Conservation (phyloP, 257 asterid genomes). For the Solanum pinnatisectum region DNA sequence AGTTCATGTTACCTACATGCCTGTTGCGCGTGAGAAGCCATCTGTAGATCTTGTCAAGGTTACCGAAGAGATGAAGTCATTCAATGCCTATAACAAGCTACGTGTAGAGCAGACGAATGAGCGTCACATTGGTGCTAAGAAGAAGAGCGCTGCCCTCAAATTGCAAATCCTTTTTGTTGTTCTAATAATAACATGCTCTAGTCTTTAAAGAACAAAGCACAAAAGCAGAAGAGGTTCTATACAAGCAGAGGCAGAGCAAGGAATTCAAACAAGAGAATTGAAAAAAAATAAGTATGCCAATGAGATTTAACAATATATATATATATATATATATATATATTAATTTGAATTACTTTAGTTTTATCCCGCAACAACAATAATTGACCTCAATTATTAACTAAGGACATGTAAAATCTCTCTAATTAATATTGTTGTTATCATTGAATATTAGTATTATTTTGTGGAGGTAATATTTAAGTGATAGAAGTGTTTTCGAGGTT, state of each 20-base stretch:
- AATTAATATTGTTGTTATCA: too few species aligned
- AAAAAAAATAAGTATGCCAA: background rate
- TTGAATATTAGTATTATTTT: too few species aligned
- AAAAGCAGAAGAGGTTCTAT: background rate
- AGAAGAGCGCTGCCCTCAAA: background rate
- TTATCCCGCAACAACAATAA: background rate
- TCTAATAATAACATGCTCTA: background rate
- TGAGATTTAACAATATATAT: background rate
- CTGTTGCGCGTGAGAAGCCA: background rate
- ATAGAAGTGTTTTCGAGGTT: too few species aligned
- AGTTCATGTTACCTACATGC: background rate
- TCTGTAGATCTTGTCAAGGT: constrained; percentile 8
- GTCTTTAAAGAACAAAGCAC: background rate
- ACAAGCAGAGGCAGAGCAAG: background rate
- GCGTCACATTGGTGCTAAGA: background rate
- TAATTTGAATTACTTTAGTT: background rate
- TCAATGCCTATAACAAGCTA: background rate
- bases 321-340: too few species aligned
- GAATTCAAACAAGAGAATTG: background rate
- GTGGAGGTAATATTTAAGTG: too few species aligned
- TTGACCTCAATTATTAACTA: background rate
- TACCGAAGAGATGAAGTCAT: background rate
- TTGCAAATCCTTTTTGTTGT: background rate
- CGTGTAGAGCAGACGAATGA: background rate
- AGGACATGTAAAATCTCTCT: background rate